These are phyloP conservation scores for Gastrolobium bilobum DNA, from an alignment of 306 rosid species.

Conservation along the genomic window DNA sequence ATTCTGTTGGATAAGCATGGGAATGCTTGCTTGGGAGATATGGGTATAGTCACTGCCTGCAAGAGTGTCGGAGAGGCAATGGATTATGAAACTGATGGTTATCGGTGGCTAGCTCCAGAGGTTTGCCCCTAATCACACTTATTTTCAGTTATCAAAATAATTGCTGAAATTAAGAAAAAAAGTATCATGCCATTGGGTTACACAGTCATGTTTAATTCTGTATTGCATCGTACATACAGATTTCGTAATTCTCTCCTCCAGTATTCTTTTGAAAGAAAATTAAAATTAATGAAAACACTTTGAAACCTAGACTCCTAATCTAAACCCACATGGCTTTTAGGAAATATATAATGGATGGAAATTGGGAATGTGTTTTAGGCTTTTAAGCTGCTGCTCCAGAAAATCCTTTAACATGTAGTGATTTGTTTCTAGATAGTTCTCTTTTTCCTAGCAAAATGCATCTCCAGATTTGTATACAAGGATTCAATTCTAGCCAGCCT, in stretches of 20 bases:
- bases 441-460: neutral
- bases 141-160: constrained; percentile 28
- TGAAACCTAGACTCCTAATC: constrained; percentile 10
- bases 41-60: constrained; percentile 86
- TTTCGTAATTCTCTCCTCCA: constrained; percentile 5
- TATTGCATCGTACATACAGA: constrained; percentile 14
- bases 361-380: constrained; percentile 24
- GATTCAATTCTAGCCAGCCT: constrained; percentile 1
- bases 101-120: constrained; percentile 95
- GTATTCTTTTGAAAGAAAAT: constrained; percentile 18
- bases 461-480: neutral
- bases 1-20: constrained; percentile 82
- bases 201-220: neutral
- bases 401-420: neutral
- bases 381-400: neutral
- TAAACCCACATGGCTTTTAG: neutral
- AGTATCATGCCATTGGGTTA: neutral
- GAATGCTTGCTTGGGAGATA: constrained; percentile 84
- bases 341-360: constrained; percentile 13
- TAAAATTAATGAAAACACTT: neutral
- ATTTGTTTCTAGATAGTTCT: constrained; percentile 14
- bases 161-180: constrained; percentile 31
- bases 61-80: constrained; percentile 77
- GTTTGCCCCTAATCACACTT: constrained; percentile 57
- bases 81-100: constrained; percentile 93